phyloP scores from a whole-genome alignment of 768 basidiomycete genomes.

The Lactarius trivialis region DNA sequence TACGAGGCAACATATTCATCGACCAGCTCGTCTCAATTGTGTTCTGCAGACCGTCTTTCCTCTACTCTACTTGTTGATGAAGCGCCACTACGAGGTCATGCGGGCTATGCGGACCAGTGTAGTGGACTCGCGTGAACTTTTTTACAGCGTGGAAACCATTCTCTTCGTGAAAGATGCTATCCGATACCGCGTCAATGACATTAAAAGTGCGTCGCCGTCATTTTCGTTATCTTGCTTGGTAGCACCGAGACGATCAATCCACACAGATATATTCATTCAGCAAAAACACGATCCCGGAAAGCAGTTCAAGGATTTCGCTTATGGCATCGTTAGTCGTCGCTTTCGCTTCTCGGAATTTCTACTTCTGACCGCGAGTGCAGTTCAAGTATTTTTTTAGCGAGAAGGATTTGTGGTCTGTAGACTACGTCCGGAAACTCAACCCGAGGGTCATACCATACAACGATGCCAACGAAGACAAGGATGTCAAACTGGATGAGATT shows the following conservation, averaged over 20 bases:
- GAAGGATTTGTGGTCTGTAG: neutral
- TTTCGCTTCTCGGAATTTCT: neutral
- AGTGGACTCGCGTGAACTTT: slow-evolving; percentile 6
- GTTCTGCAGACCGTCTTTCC: slow-evolving; percentile 15
- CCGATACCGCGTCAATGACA: slow-evolving; percentile 2
- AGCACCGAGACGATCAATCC: neutral
- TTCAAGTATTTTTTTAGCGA: neutral
- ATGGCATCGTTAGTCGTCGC: slow-evolving; percentile 20
- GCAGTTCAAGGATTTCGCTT: slow-evolving; percentile 25
- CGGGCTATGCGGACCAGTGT: slow-evolving; percentile 7
- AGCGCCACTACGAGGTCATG: slow-evolving; percentile 24
- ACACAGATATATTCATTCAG: slow-evolving; percentile 22
- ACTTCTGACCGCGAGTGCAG: neutral
- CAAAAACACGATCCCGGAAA: slow-evolving; percentile 20
- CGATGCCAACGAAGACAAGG: slow-evolving; percentile 8
- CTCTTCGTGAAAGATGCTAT: neutral
- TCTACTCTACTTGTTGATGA: slow-evolving; percentile 18
- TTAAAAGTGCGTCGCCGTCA: neutral
- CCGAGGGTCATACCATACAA: neutral
- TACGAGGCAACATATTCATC: neutral
- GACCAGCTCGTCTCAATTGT: neutral
- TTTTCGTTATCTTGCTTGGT: no score
- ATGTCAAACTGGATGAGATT: slow-evolving; percentile 4
- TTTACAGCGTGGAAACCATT: neutral
- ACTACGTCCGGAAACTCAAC: neutral